Evolutionary conservation across 2,329 filamentous ascomycete genomes (phyloP), one percentile per base, ranked within the genome.

Genomic region (Pseudogymnoascus sp.): DNA sequence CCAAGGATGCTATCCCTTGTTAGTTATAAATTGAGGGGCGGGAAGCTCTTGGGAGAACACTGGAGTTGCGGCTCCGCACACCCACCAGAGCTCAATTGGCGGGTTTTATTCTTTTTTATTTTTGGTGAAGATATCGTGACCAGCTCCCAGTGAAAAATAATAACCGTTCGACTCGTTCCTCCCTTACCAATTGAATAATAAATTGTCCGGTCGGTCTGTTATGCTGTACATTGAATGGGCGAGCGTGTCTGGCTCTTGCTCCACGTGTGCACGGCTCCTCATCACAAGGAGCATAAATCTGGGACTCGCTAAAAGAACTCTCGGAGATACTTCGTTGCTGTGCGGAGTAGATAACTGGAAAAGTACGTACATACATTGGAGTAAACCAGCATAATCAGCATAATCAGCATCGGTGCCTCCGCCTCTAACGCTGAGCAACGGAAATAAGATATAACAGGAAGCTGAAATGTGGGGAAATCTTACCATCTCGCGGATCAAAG

Each of bases 371-470:
- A 45, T 39, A 15, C 41, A 9, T 13, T 10, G 45, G n/a, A 52
- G n/a, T n/a, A n/a, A n/a, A n/a, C n/a, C n/a, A n/a, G n/a, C n/a
- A n/a, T n/a, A n/a, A n/a, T n/a, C n/a, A n/a, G n/a, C n/a, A 19
- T 15, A 52, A 52, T 52, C 45, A 52, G 45, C 45, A 52, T 52
- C 45, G 45, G 45, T 52, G 45, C 26, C 45, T 52, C 45, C 45
- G 45, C 45, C 45, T 52, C 45, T 33, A 52, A 52, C 45, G 45
- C 45, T 52, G 26, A 52, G n/a, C 5, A 52, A 52, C 45, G 45
- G 45, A 33, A 52, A 33, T 30, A 52, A 19, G 45, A 18, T 52
- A 33, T 30, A 52, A 52, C 45, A 30, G 26, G 45, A 52, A 52
- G 45, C 45, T 52, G 45, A 52, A 19, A 19, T 52, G 45, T 52